Conservation (phyloP, 306 rosid genomes). For the Rosa chinensis region DNA sequence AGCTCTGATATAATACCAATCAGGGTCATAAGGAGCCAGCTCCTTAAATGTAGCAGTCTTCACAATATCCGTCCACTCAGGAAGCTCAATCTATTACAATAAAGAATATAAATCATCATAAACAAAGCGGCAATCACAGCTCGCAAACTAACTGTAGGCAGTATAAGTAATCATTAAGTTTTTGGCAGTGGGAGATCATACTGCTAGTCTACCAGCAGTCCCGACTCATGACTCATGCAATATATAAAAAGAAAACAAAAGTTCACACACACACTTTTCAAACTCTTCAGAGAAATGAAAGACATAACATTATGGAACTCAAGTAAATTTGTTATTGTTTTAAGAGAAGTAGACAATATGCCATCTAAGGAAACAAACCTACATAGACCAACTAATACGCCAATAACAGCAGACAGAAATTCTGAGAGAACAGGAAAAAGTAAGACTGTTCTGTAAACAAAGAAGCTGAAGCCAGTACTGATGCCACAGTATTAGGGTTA, state of each 20-base stretch:
- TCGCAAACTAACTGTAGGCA: background rate
- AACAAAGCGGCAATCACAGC: background rate
- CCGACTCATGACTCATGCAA: no score
- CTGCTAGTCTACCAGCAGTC: no score
- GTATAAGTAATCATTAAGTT: no score
- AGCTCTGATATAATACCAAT: constrained; percentile 71
- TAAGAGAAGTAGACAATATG: background rate
- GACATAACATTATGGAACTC: background rate
- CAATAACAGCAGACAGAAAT: background rate
- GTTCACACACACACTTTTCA: background rate
- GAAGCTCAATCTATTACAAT: constrained; percentile 59
- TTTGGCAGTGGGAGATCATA: no score
- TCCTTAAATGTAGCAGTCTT: constrained; percentile 74
- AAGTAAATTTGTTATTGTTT: background rate
- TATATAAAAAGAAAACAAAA: no score
- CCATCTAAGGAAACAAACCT: background rate
- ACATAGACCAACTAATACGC: background rate
- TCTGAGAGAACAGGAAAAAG: background rate
- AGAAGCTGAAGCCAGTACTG: background rate
- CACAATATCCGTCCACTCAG: constrained; percentile 71
- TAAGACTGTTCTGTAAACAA: no score
- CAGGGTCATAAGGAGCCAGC: constrained; percentile 74
- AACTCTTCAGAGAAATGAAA: background rate
- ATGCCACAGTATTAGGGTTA: background rate
- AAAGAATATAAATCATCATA: background rate